Conservation (phyloP, 805 yeast species). For the Ogataea parapolymorpha region DNA sequence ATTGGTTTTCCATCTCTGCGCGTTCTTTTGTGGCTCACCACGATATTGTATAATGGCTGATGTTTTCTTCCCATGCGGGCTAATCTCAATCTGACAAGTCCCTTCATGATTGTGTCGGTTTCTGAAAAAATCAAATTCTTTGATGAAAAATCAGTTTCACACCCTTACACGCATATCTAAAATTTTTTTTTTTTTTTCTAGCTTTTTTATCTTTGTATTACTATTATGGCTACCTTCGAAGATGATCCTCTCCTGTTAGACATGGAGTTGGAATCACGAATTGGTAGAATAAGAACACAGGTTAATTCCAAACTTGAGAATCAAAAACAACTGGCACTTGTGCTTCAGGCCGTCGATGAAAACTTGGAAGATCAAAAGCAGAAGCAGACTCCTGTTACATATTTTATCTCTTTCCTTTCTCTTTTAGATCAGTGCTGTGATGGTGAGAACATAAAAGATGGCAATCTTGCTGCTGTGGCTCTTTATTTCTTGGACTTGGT, state of each 20-base stretch:
- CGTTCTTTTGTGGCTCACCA: conserved; percentile 71
- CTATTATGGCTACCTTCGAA: conserved; percentile 9
- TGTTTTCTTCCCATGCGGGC: conserved; percentile 91
- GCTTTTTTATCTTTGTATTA: not conserved
- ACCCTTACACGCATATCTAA: conserved; percentile 6
- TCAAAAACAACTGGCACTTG: conserved; percentile 80
- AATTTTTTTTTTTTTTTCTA: conserved; percentile 1
- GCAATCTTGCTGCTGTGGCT: conserved; percentile 66
- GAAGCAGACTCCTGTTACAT: conserved; percentile 67
- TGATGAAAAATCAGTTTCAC: not conserved
- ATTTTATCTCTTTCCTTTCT: conserved; percentile 79
- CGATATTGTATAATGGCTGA: conserved; percentile 88
- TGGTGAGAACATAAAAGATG: conserved; percentile 53
- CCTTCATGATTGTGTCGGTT: conserved; percentile 41
- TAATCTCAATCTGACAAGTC: conserved; percentile 80
- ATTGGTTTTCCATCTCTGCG: conserved; percentile 88
- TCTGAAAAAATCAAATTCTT: not conserved
- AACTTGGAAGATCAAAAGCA: conserved; percentile 67
- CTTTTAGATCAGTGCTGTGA: conserved; percentile 70
- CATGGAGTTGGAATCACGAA: conserved; percentile 57
- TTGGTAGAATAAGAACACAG: conserved; percentile 69
- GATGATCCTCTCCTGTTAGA: conserved; percentile 9
- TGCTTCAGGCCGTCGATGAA: conserved; percentile 87
- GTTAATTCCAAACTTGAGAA: conserved; percentile 76
- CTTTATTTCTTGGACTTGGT: conserved; percentile 80